A percentile compares a stretch with the other conserved stretches of the same genome.
These are phyloP conservation scores for Barnettozyma sucrosica DNA, from an alignment of 805 yeast genomes.

Conservation along the genomic window DNA sequence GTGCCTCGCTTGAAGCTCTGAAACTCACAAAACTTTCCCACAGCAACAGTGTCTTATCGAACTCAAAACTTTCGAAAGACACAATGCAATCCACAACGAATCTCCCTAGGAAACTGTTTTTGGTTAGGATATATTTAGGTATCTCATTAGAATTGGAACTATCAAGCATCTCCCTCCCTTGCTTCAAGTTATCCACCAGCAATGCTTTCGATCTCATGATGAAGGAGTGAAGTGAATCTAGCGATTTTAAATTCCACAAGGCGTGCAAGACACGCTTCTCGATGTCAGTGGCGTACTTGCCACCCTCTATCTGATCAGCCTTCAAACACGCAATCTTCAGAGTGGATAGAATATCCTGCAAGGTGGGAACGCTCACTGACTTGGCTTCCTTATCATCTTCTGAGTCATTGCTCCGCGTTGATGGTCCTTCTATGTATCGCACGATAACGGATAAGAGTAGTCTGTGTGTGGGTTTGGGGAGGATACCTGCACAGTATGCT, in stretches of 20 bases:
- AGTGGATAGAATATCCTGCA: slow-evolving; percentile 26
- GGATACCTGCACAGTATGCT: slow-evolving; percentile 37
- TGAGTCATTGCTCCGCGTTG: slow-evolving; percentile 2
- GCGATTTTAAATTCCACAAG: slow-evolving; percentile 42
- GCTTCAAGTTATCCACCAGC: slow-evolving; percentile 30
- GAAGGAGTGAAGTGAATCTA: slow-evolving; percentile 42
- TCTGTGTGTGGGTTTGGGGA: slow-evolving; percentile 34
- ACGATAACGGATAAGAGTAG: slow-evolving; percentile 39
- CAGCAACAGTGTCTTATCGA: slow-evolving; percentile 38
- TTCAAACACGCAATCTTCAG: slow-evolving; percentile 19
- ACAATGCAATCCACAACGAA: slow-evolving; percentile 37
- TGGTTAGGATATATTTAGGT: slow-evolving; percentile 28
- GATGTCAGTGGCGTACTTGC: slow-evolving; percentile 24
- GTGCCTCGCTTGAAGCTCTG: slow-evolving; percentile 23
- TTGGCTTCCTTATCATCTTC: slow-evolving; percentile 11
- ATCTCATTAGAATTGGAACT: slow-evolving; percentile 8
- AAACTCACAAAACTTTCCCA: slow-evolving; percentile 38
- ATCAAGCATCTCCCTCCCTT: slow-evolving; percentile 27
- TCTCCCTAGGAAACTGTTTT: slow-evolving; percentile 39
- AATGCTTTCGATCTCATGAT: slow-evolving; percentile 28
- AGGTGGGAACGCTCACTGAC: slow-evolving; percentile 29
- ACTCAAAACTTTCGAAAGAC: slow-evolving; percentile 39
- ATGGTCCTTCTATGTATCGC: slow-evolving; percentile 35
- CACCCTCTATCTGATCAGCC: slow-evolving; percentile 20
- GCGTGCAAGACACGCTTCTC: slow-evolving; percentile 30